A percentile compares a stretch with the other conserved stretches of the same genome.
phyloP scores from a whole-genome alignment of 768 basidiomycete species.

The Suillus brevipes region DNA sequence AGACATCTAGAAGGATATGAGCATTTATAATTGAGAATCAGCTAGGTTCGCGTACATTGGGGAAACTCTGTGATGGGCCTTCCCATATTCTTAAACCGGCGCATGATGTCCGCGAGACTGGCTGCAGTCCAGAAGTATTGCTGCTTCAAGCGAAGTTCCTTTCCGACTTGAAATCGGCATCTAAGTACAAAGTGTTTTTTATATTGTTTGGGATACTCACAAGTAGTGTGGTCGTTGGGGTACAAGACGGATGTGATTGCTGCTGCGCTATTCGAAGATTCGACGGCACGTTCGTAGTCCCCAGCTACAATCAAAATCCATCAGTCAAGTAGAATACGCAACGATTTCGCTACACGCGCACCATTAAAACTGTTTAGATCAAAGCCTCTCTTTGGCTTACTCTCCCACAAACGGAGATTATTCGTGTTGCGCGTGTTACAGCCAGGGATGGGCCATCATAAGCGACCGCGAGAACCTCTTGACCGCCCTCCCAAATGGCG shows the following conservation, averaged over 20 bases:
- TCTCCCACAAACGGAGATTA: constrained; percentile 86
- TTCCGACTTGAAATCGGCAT: constrained; percentile 55
- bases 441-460: constrained; percentile 92
- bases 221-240: constrained; percentile 87
- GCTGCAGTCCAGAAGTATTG: constrained; percentile 97
- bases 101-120: constrained; percentile 83
- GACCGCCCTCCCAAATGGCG: constrained; percentile 82
- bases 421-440: constrained; percentile 84
- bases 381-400: constrained; percentile 85
- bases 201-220: constrained; percentile 32
- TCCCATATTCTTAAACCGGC: constrained; percentile 89
- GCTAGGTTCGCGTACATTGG: constrained; percentile 56
- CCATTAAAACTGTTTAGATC: constrained; percentile 96
- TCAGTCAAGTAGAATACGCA: background rate
- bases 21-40: constrained; percentile 6
- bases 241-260: constrained; percentile 95
- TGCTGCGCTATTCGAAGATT: constrained; percentile 84
- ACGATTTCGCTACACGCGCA: constrained; percentile 26
- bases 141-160: constrained; percentile 89
- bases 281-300: constrained; percentile 88
- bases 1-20: constrained; percentile 54
- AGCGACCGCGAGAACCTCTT: constrained; percentile 91
- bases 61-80: constrained; percentile 80
- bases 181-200: background rate
- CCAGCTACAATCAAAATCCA: constrained; percentile 54